These are phyloP conservation scores for Fomitopsis betulina DNA, from an alignment of 1,284 basidiomycete species.

Conservation along the genomic window DNA sequence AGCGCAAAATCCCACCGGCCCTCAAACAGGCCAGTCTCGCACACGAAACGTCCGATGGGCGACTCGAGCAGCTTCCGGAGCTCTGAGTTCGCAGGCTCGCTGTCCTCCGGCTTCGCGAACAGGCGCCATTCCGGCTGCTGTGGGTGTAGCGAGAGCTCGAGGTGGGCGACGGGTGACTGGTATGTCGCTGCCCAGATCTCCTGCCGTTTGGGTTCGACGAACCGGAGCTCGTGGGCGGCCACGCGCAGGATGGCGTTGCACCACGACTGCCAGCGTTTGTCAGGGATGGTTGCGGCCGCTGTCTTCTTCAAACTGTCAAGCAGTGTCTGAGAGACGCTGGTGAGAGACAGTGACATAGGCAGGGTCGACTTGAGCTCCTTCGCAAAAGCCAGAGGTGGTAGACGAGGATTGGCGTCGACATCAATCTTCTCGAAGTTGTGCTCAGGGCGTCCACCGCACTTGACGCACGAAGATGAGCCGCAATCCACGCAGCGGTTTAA, in stretches of 20 bases:
- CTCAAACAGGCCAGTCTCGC: constrained; percentile 52
- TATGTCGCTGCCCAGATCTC: constrained; percentile 85
- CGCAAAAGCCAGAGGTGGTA: constrained; percentile 71
- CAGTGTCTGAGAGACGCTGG: constrained; percentile 45
- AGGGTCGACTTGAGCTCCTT: constrained; percentile 74
- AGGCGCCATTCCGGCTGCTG: constrained; percentile 85
- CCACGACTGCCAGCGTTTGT: constrained; percentile 65
- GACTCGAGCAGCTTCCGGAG: constrained; percentile 69
- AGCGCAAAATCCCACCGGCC: constrained; percentile 84
- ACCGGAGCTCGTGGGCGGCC: constrained; percentile 66
- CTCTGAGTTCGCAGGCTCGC: constrained; percentile 76
- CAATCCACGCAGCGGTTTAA: constrained; percentile 77
- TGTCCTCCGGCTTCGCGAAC: constrained; percentile 64
- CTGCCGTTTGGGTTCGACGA: constrained; percentile 84
- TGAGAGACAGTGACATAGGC: constrained; percentile 81
- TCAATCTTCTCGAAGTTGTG: constrained; percentile 69
- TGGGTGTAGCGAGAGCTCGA: constrained; percentile 78
- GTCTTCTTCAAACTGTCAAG: constrained; percentile 50
- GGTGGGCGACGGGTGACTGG: constrained; percentile 62
- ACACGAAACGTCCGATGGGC: constrained; percentile 77
- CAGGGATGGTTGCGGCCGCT: constrained; percentile 40
- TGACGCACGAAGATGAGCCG: constrained; percentile 75
- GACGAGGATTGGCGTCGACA: constrained; percentile 41
- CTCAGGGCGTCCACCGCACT: constrained; percentile 87
- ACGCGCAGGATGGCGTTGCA: constrained; percentile 63